Base-by-base conservation (phyloP, 2,329 filamentous ascomycete species). In the Exophiala alcalophila region DNA sequence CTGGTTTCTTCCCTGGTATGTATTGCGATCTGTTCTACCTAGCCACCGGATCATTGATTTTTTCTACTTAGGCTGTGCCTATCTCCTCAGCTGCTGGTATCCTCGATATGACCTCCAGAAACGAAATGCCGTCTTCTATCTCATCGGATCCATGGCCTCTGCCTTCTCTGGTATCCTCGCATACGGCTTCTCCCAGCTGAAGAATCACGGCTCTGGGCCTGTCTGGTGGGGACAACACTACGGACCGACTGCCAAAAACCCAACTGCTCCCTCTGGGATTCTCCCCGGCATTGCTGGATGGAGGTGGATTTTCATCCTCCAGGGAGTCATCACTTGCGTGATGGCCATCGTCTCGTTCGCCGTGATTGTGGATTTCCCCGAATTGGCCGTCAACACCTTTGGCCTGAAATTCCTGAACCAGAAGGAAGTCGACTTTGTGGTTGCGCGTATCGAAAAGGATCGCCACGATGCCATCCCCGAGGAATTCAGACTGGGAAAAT, bases 31-130 rank as follows among this genome's bases (percentile, higher is more conserved):
- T 23, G 21, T 33, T 33, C 18, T 10, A n/a, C 23, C 10, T 4
- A 11, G 5, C 12, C 23, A 15, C 25, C 14, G 29, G 16, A 19
- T 0, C 84, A 27, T 12, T 33, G 81, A 62, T 86, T 85, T n/a
- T n/a, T n/a, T n/a, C n/a, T n/a, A n/a, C 61, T 80, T 80, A 0
- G 77, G 77, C 38, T 82, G 77, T 35, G 80, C 84, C 0, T 87
- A 86, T 57, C 67, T 87, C 4, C 72, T 88, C 12, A 82, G 78
- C 48, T 85, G 80, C 25, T 88, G 82, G 82, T 86, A 84, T 57
- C 81, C 79, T 0, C 51, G 53, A 20, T 56, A 56, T 28, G 53
- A 56, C 11, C 44, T 54, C 11, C 53, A 66, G 20, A 59, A 61
- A 52, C 61, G 67, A 20, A 66, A 65, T 52, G 61, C 67, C 1